phyloP scores from a whole-genome alignment of 2,329 filamentous ascomycete species.

The Geosmithia morbida region DNA sequence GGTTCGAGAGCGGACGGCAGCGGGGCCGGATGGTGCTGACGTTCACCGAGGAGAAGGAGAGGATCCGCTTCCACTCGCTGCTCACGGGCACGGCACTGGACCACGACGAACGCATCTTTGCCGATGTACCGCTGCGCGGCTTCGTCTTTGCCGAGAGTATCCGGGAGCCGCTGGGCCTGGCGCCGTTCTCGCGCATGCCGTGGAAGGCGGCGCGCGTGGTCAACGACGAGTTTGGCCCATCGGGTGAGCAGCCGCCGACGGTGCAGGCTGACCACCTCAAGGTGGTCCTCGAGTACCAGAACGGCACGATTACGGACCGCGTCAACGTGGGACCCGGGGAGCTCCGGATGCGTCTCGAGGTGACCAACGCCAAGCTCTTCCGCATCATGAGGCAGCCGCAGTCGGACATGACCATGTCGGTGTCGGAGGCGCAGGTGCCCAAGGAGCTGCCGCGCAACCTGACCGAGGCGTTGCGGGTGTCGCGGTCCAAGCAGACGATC shows the following conservation, averaged over 20 bases:
- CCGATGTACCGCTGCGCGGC: constrained; percentile 51
- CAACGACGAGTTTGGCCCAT: constrained; percentile 52
- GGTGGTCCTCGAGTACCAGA: constrained; percentile 59
- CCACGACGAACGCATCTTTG: constrained; percentile 53
- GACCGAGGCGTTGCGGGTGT: constrained; percentile 44
- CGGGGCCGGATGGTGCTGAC: constrained; percentile 63
- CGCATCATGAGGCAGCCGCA: constrained; percentile 60
- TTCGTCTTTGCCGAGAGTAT: constrained; percentile 46
- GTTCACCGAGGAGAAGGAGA: constrained; percentile 60
- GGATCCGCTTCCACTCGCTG: constrained; percentile 55
- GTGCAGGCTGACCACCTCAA: constrained; percentile 66
- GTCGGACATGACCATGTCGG: constrained; percentile 60
- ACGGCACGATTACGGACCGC: constrained; percentile 68
- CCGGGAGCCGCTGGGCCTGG: constrained; percentile 31
- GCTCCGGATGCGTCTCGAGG: constrained; percentile 50
- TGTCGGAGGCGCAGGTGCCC: constrained; percentile 52
- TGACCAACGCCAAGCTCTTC: constrained; percentile 45
- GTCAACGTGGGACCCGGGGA: constrained; percentile 71
- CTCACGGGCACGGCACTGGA: constrained; percentile 59
- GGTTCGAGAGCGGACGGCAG: constrained; percentile 46
- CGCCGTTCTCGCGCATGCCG: constrained; percentile 32
- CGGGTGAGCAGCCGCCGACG: constrained; percentile 44
- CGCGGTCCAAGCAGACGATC: constrained; percentile 46
- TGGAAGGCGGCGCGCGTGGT: constrained; percentile 61
- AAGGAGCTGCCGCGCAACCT: constrained; percentile 50